Evolutionary conservation across 176 grass and related monocot genomes (phyloP), one percentile per base, ranked within the genome.

Genomic region (Chloris gayana): DNA sequence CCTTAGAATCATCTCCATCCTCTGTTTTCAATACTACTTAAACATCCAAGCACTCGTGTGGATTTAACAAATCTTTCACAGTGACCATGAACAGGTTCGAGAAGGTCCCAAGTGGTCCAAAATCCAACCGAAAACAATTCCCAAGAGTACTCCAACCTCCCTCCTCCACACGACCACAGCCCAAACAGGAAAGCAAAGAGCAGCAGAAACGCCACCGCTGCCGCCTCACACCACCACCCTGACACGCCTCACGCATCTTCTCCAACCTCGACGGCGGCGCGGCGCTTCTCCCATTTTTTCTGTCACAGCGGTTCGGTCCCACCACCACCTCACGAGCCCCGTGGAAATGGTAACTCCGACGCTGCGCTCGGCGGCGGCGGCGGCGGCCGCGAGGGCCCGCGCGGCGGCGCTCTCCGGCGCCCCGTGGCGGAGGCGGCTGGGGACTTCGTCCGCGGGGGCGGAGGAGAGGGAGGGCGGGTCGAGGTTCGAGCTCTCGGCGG

Each of bases 401-500:
- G 35, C 50, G n/a, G 30, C 29, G 15, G 42, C 30, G 42, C 66
- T 61, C 14, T 4, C 30, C 69, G 50, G 51, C 19, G 80, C 44
- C 58, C 11, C 11, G 58, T 61, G 58, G 25, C 58, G 11, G 82
- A 30, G 49, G 82, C 59, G 42, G 51, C 1, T 73, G 14, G 79
- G 74, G 13, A 75, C 79, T 46, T 63, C 80, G 3, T 67, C 63
- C 31, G 81, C 33, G 9, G 64, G 5, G 30, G 63, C 37, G 65
- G 81, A 4, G 61, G 53, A 39, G 42, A 45, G 11, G 74, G 74
- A 58, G 31, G 54, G 26, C 14, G 38, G 27, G 10, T 33, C 15
- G n/a, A 65, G 80, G 54, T 93, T 91, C 86, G 88, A 93, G 65
- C 56, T 97, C 80, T 71, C 72, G 61, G 94, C 77, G 70, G 83